Base-by-base conservation (phyloP, 805 yeast genomes). In the Metschnikowia cubensis region DNA sequence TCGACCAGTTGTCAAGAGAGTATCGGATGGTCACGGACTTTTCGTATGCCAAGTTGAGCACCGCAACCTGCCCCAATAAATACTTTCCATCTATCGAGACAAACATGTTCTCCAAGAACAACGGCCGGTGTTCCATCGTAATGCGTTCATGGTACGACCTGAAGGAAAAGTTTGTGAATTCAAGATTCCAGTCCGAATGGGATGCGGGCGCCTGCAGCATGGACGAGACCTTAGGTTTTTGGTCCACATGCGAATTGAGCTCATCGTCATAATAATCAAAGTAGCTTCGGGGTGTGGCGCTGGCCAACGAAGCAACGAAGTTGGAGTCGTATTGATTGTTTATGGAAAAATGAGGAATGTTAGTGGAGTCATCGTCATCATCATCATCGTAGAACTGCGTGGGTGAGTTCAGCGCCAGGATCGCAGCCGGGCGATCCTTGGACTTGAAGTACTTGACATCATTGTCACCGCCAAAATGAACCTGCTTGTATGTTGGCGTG, bases 1-100 rank as follows among this genome's bases (percentile, higher is more conserved):
- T 84, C 39, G 70, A 71, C 98, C 98, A 91, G 59, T 75, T 69
- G 64, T 92, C 89, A 55, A 83, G 73, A 0, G 96, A 81, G 68
- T 89, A 91, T 48, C 90, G 75, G 14, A 87, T 77, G 14, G 81
- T 77, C 17, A 92, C 85, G 25, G 68, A 62, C 66, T 91, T 91
- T 34, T 81, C 76, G 66, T 74, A 91, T 10, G 85, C 74, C 4
- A 88, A 48, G 69, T 91, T 92, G 59, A 81, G 80, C 25, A 87
- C 97, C 2, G 92, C 87, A 42, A 91, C 73, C 47, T 83, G 83
- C 1, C 97, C 97, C 45, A 80, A 64, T 14, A 91, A 68, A 49
- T 71, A 73, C 50, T 76, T 75, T 56, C 79, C 79, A 55, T 85
- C 88, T 7, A 76, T 67, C 35, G 83, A 75, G 25, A 89, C 69